These are phyloP conservation scores for Physcia stellaris DNA, from an alignment of 495 filamentous ascomycete species.

Conservation along the genomic window DNA sequence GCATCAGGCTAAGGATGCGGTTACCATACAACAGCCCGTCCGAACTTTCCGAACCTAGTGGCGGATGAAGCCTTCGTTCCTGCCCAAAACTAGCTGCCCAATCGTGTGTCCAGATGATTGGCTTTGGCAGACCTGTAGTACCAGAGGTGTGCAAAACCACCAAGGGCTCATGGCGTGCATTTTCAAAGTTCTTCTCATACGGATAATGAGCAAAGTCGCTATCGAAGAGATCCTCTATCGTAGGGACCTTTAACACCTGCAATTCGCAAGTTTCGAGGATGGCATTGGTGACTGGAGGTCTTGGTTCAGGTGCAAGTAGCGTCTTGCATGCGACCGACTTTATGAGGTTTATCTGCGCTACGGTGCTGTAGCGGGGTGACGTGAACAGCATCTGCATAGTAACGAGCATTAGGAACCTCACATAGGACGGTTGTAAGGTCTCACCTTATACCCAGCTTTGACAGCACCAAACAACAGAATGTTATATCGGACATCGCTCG, in stretches of 20 bases:
- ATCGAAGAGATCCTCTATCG: conserved; percentile 17
- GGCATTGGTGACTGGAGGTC: conserved; percentile 9
- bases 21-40: conserved; percentile 16
- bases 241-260: conserved; percentile 14
- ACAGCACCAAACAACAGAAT: conserved; percentile 27
- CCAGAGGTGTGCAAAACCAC: conserved; percentile 28
- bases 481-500: conserved; percentile 29
- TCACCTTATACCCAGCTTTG: conserved; percentile 35
- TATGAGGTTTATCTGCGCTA: conserved; percentile 19
- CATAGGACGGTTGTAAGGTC: conserved; percentile 1
- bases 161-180: conserved; percentile 16
- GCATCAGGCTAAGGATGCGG: conserved; percentile 19
- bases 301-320: conserved; percentile 14
- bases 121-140: conserved; percentile 28
- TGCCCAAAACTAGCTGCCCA: conserved; percentile 11
- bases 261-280: conserved; percentile 14
- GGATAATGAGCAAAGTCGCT: conserved; percentile 15
- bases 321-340: conserved; percentile 15
- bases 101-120: conserved; percentile 22
- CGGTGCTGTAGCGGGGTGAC: conserved; percentile 23
- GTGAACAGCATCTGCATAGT: conserved; percentile 20
- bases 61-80: conserved; percentile 8
- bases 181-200: conserved; percentile 17
- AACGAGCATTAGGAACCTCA: not conserved
- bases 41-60: conserved; percentile 15